Percentiles rank a stretch among this genome's conserved stretches.
phyloP scores from a whole-genome alignment of 1,139 yeast genomes.

The Williopsis jadinii region DNA sequence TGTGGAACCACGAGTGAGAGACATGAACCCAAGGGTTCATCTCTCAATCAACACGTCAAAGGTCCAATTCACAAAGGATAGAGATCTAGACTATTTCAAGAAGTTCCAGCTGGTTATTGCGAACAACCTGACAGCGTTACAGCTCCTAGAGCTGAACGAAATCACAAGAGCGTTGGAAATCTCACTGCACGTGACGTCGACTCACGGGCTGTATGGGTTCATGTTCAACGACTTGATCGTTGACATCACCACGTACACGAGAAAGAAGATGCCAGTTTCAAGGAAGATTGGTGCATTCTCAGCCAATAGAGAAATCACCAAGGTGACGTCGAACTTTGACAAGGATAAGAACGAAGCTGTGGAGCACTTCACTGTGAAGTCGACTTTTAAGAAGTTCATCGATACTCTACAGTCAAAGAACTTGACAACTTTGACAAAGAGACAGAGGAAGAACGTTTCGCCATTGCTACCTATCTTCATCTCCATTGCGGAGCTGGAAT shows the following conservation, averaged over 20 bases:
- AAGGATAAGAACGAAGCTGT: slow-evolving; percentile 30
- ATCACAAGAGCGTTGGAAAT: slow-evolving; percentile 47
- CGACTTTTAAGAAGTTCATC: slow-evolving; percentile 39
- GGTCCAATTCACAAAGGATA: slow-evolving; percentile 21
- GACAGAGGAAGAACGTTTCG: slow-evolving; percentile 15
- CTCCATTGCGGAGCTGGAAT: slow-evolving; percentile 14
- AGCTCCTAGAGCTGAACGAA: slow-evolving; percentile 40
- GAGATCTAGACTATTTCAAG: slow-evolving; percentile 38
- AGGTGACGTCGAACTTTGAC: slow-evolving; percentile 31
- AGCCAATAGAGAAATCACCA: slow-evolving; percentile 42
- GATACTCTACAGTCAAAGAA: slow-evolving; percentile 31
- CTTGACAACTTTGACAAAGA: slow-evolving; percentile 13
- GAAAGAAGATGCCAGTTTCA: slow-evolving; percentile 37
- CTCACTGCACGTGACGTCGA: slow-evolving; percentile 63
- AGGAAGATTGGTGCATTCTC: slow-evolving; percentile 43
- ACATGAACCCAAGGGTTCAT: slow-evolving; percentile 72
- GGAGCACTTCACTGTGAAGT: slow-evolving; percentile 53
- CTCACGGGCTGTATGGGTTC: slow-evolving; percentile 80
- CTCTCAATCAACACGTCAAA: slow-evolving; percentile 31
- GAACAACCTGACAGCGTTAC: slow-evolving; percentile 49
- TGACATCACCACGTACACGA: slow-evolving; percentile 46
- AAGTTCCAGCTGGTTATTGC: slow-evolving; percentile 69
- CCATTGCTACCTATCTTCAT: slow-evolving; percentile 18
- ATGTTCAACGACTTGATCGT: slow-evolving; percentile 70
- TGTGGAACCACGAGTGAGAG: slow-evolving; percentile 48